A percentile compares a stretch with the other conserved stretches of the same genome.
Evolutionary conservation across 345 rosid species (phyloP).

Genomic region (Eucalyptus microcorys): DNA sequence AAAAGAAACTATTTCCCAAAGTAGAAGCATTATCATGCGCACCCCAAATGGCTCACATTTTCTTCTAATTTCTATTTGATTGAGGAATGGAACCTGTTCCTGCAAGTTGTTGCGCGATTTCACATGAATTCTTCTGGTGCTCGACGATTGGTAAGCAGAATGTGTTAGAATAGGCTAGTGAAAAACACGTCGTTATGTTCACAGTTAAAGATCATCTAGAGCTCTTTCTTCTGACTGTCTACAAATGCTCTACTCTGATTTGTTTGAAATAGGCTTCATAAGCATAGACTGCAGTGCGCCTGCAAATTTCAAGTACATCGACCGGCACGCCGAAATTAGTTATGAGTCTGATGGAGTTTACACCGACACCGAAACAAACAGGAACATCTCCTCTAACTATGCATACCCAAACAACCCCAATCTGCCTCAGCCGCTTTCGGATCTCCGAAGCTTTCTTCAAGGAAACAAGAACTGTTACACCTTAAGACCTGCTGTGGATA

Average conservation of each 20-base stretch:
- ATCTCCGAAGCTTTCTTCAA: background rate
- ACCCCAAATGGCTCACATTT: background rate
- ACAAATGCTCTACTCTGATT: background rate
- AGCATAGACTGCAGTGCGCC: background rate
- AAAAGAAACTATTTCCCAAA: too few relatives aligned
- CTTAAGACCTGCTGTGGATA: background rate
- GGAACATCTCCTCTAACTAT: background rate
- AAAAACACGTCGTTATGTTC: too few relatives aligned
- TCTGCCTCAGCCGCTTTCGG: background rate
- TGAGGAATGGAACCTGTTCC: background rate
- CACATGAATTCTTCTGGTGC: background rate
- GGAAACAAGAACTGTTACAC: constrained; percentile 1
- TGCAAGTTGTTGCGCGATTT: background rate
- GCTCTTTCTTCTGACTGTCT: background rate
- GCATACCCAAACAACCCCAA: background rate
- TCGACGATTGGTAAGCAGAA: background rate
- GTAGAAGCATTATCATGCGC: too few relatives aligned
- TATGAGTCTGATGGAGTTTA: background rate
- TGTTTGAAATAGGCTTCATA: constrained; percentile 23
- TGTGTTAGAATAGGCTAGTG: background rate
- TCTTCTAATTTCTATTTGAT: background rate
- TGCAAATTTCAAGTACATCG: background rate
- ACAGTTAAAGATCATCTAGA: background rate
- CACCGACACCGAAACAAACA: background rate
- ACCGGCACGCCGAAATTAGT: background rate